Conservation (phyloP, 1,284 basidiomycete genomes). For the Lentinula novae-zelandiae region DNA sequence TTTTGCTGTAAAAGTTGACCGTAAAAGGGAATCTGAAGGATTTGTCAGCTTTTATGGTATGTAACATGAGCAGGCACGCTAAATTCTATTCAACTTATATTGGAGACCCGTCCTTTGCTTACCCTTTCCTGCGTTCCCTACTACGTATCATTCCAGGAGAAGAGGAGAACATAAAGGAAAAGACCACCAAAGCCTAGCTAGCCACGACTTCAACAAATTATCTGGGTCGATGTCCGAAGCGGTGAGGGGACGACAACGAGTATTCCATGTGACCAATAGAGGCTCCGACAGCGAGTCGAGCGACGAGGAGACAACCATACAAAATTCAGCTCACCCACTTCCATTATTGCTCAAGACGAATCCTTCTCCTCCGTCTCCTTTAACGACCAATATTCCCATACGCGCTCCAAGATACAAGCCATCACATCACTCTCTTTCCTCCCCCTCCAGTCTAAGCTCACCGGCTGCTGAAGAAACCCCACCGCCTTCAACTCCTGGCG, state of each 20-base stretch:
- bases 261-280: slow-evolving; percentile 60
- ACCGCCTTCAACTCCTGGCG: slow-evolving; percentile 62
- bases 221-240: slow-evolving; percentile 8
- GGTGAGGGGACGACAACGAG: slow-evolving; percentile 8
- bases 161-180: background rate
- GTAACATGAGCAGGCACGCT: background rate
- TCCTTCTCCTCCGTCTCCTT: slow-evolving; percentile 24
- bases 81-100: background rate
- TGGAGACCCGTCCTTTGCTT: background rate
- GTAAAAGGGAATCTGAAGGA: background rate
- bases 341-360: background rate
- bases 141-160: background rate
- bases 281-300: slow-evolving; percentile 46
- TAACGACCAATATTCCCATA: slow-evolving; percentile 37
- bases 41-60: background rate
- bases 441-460: slow-evolving; percentile 63
- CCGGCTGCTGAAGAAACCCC: slow-evolving; percentile 54
- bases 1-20: background rate
- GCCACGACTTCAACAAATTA: background rate
- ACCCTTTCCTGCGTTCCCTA: background rate
- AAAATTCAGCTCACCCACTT: background rate
- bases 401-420: slow-evolving; percentile 36
- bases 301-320: slow-evolving; percentile 35
- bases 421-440: slow-evolving; percentile 48
- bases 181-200: background rate